Percentiles rank a stretch among this genome's conserved stretches.
These are phyloP conservation scores for Dictyostelium brefeldianum DNA, from an alignment of 78 protist genomes.

Conservation along the genomic window DNA sequence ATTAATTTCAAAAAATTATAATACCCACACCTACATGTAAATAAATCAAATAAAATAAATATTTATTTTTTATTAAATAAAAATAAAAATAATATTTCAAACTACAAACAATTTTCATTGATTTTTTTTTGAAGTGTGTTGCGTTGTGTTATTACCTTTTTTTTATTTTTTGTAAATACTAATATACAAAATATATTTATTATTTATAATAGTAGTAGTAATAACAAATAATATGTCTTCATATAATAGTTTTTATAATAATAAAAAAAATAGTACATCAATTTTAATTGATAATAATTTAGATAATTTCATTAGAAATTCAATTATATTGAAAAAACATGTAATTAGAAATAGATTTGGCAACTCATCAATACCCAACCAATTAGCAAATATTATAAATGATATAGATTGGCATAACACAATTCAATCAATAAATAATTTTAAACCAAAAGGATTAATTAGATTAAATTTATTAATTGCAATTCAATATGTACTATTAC, in stretches of 20 bases:
- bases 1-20: too few species aligned
- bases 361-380: not conserved
- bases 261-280: not conserved
- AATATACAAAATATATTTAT: too few species aligned
- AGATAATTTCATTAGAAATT: not conserved
- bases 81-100: too few species aligned
- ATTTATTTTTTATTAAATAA: too few species aligned
- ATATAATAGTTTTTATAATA: not conserved
- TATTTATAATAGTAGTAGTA: too few species aligned
- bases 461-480: not conserved
- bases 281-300: not conserved
- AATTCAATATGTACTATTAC: not conserved
- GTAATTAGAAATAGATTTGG: not conserved
- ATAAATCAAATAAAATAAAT: too few species aligned
- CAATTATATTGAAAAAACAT: slow-evolving; percentile 2
- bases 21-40: too few species aligned
- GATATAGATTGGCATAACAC: not conserved
- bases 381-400: not conserved
- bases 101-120: too few species aligned
- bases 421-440: not conserved
- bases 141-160: too few species aligned
- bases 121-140: too few species aligned
- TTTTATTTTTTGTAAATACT: too few species aligned
- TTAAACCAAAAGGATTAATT: not conserved
- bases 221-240: too few species aligned